Evolutionary conservation across 2,329 filamentous ascomycete genomes (phyloP).

Genomic region (Colletotrichum paranaense): DNA sequence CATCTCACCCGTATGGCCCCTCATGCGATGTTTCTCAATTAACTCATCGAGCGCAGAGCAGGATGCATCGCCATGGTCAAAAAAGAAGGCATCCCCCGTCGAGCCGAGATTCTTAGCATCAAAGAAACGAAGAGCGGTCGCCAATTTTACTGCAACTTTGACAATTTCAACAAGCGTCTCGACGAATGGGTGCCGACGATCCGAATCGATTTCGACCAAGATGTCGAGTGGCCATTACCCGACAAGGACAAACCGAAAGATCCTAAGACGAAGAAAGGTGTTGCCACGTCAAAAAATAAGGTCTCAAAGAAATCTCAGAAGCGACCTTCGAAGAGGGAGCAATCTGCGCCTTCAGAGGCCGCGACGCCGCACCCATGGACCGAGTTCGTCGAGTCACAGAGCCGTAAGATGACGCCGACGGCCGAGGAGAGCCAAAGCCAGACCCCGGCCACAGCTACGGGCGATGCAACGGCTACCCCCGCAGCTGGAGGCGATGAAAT

Average conservation of each 20-base stretch:
- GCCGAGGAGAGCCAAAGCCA: slow-evolving; percentile 58
- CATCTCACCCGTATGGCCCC: not conserved
- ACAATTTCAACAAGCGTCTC: slow-evolving; percentile 92
- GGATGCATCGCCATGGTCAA: slow-evolving; percentile 72
- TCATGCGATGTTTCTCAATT: not conserved
- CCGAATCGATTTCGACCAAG: slow-evolving; percentile 86
- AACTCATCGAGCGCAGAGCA: slow-evolving; percentile 45
- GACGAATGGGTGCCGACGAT: slow-evolving; percentile 88
- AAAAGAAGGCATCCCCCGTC: slow-evolving; percentile 84
- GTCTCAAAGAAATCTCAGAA: slow-evolving; percentile 70
- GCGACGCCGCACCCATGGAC: slow-evolving; percentile 66
- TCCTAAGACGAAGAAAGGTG: slow-evolving; percentile 77
- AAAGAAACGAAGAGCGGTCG: slow-evolving; percentile 88
- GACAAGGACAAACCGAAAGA: slow-evolving; percentile 87
- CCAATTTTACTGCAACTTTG: slow-evolving; percentile 96
- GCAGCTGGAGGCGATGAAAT: slow-evolving; percentile 60
- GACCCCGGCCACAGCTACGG: slow-evolving; percentile 54
- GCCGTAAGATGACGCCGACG: slow-evolving; percentile 55
- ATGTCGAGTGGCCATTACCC: slow-evolving; percentile 96
- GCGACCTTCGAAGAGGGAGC: slow-evolving; percentile 64
- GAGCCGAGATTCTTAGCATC: slow-evolving; percentile 97
- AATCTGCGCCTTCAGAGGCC: slow-evolving; percentile 64
- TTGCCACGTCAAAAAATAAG: slow-evolving; percentile 67
- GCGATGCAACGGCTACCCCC: slow-evolving; percentile 58
- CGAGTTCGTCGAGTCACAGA: slow-evolving; percentile 62